Evolutionary conservation across 345 rosid genomes (phyloP), one percentile per base, ranked within the genome.

Genomic region (Linum usitatissimum): DNA sequence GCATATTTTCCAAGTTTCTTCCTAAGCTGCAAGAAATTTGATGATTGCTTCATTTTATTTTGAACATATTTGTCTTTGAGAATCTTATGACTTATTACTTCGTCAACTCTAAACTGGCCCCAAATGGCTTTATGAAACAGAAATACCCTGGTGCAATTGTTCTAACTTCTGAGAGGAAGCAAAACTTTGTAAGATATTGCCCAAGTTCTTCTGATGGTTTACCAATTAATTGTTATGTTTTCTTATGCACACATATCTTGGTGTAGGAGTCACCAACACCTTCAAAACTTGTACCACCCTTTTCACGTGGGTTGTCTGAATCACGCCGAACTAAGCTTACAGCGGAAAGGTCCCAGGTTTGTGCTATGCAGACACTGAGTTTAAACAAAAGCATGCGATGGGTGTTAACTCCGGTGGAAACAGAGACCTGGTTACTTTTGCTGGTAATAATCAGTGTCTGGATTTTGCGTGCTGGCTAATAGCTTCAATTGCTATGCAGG

Each of bases 201-300:
- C 18, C 10, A 13, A 18, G 21, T 53, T 57, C 10, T 40, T 28
- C 59, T 3, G 60, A 23, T 30, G 54, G 42, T 60, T 20, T 62
- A 48, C 51, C 40, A 53, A 60, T 51, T 51, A 17, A 53, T 18
- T 51, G 19, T 60, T n/a, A 49, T 17, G 53, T 20, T 68, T 56
- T 45, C 13, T 63, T 56, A 69, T 61, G 18, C 10, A n/a, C 39
- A 12, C 57, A 61, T 15, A 69, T 38, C 66, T 61, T 59, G 63
- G 53, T 74, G 69, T 82, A 92, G 98, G 98, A 89, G 53, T 77
- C 96, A 38, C 95, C 99, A 49, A 83, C 97, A 5, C 94, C 99
- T 73, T 79, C 90, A 45, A 93, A 93, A 82, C 83, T 75, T 69
- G 64, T 85, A 58, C 71, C 64, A 40, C 87, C 96, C 38, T 78